A percentile compares a stretch with the other conserved stretches of the same genome.
These are phyloP conservation scores for Spathaspora boniae DNA, from an alignment of 805 yeast species.

Conservation along the genomic window DNA sequence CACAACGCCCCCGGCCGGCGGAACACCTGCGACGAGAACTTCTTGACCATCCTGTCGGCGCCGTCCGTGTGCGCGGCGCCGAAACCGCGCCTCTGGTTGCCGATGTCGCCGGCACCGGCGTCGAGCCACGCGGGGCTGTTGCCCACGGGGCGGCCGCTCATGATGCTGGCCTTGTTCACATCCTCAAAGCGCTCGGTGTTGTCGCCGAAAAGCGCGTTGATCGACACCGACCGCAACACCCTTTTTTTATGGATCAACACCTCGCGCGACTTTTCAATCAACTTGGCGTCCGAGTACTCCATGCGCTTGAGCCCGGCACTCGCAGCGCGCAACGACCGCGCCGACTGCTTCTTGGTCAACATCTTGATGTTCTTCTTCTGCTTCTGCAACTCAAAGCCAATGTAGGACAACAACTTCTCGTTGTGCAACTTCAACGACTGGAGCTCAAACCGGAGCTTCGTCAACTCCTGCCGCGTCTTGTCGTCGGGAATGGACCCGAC, in stretches of 20 bases:
- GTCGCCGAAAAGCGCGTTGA: conserved; percentile 17
- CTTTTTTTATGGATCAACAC: conserved; percentile 42
- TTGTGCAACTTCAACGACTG: conserved; percentile 53
- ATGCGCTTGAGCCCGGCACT: conserved; percentile 16
- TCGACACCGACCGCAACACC: conserved; percentile 38
- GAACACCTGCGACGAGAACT: conserved; percentile 36
- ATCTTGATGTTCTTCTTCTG: conserved; percentile 40
- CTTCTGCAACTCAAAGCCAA: conserved; percentile 54
- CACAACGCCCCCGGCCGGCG: conserved; percentile 6
- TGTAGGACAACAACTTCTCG: conserved; percentile 53
- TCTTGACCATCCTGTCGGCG: conserved; percentile 23
- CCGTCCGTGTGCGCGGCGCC: conserved; percentile 7
- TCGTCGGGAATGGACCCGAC: conserved; percentile 27
- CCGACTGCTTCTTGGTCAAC: conserved; percentile 35
- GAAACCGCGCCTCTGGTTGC: conserved; percentile 13
- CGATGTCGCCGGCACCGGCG: conserved; percentile 14
- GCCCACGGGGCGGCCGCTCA: not conserved
- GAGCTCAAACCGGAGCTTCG: conserved; percentile 49
- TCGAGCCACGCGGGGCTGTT: conserved; percentile 4
- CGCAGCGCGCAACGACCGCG: conserved; percentile 6
- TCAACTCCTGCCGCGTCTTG: conserved; percentile 44
- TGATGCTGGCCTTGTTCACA: conserved; percentile 2
- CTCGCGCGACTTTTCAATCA: conserved; percentile 47
- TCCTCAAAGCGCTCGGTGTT: not conserved
- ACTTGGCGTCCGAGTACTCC: conserved; percentile 53